Evolutionary conservation across 1,139 yeast species (phyloP).

Genomic region (Candida albicans): DNA sequence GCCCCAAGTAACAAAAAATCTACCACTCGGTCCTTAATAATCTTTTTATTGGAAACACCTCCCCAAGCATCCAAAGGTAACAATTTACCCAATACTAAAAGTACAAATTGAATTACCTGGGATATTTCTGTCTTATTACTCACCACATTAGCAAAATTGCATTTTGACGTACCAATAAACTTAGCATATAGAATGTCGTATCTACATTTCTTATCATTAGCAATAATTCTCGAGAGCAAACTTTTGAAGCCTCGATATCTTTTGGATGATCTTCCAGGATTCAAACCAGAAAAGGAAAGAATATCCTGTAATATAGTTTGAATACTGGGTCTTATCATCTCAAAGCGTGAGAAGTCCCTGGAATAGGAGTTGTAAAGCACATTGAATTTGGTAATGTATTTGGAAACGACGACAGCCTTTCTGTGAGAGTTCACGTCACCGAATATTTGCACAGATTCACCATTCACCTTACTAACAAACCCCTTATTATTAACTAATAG

Average conservation of each 20-base stretch:
- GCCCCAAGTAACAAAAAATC: slow-evolving; percentile 38
- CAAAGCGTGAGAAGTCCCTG: slow-evolving; percentile 1
- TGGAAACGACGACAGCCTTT: background rate
- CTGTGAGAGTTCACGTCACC: slow-evolving; percentile 21
- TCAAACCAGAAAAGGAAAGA: background rate
- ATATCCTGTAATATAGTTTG: background rate
- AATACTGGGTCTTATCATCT: background rate
- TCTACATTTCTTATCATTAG: slow-evolving; percentile 24
- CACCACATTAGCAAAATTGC: slow-evolving; percentile 14
- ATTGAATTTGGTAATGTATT: slow-evolving; percentile 3
- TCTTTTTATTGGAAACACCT: slow-evolving; percentile 43
- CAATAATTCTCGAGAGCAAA: slow-evolving; percentile 11
- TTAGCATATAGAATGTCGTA: slow-evolving; percentile 18
- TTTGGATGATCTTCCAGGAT: slow-evolving; percentile 1
- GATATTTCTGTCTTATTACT: slow-evolving; percentile 24
- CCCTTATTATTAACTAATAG: slow-evolving; percentile 33
- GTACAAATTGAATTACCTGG: slow-evolving; percentile 40
- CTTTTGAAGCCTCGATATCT: slow-evolving; percentile 8
- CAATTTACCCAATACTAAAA: slow-evolving; percentile 43
- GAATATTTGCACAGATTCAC: slow-evolving; percentile 33
- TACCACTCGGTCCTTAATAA: slow-evolving; percentile 38
- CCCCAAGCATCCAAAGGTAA: slow-evolving; percentile 63
- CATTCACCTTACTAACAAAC: slow-evolving; percentile 16
- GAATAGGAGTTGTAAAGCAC: slow-evolving; percentile 1
- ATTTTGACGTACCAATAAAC: slow-evolving; percentile 3